Base-by-base conservation (phyloP, 2,329 filamentous ascomycete species). In the Sclerotiophoma versabilis region DNA sequence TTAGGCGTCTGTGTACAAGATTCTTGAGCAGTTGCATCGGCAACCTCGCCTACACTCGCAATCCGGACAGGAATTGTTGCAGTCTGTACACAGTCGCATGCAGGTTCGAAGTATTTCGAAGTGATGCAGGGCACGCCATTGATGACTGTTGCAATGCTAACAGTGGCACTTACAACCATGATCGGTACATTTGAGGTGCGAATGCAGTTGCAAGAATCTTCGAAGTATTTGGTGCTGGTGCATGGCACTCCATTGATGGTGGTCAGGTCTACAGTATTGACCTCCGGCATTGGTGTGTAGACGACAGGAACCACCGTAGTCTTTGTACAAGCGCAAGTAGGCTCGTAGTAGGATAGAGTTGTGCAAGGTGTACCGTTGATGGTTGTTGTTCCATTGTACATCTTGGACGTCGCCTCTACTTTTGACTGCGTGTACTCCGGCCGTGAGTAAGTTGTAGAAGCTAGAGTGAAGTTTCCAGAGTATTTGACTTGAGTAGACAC, bases 361-460 rank as follows among this genome's bases (percentile, higher is more conserved):
- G 49, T 53, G 11, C 49, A 53, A 7, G 43, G 43, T 2, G 43
- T 53, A 12, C 49, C 49, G 29, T 47, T 36, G n/a, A 53, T 53
- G 4, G 11, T 3, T 8, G 34, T 37, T 34, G 32, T 34, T 17
- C 17, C n/a, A n/a, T 14, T 4, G n/a, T 8, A 14, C 11, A 4
- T 14, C n/a, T 8, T 30, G 29, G 29, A 30, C 12, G 29, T 30
- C 11, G 4, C 11, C n/a, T 8, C n/a, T 30, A 4, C 22, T 19
- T 36, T 6, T 22, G 33, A 20, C 17, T 10, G 5, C 22, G 19
- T 22, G 33, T 30, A 30, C 4, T 4, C 11, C 11, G 11, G n/a
- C n/a, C n/a, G n/a, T n/a, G n/a, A n/a, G n/a, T n/a, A n/a, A n/a
- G n/a, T n/a, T n/a, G n/a, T n/a, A n/a, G n/a, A n/a, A n/a, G n/a